Base-by-base conservation (phyloP, 345 rosid species). In the Syzygium grande region DNA sequence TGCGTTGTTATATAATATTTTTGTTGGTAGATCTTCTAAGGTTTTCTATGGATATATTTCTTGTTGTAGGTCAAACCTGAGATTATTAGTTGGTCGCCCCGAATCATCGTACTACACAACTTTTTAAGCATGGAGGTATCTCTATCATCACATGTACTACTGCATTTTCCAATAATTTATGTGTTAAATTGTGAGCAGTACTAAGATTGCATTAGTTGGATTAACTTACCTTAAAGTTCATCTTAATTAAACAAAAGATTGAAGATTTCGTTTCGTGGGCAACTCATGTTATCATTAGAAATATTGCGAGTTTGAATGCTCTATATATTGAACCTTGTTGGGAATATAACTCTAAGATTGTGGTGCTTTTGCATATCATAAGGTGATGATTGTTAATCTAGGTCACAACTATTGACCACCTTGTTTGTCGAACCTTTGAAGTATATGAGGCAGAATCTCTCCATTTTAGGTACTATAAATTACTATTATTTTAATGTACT, bases 61-160 rank as follows among this genome's bases (percentile, higher is more conserved):
- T 52, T 87, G 63, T 89, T 92, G 88, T 91, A 96, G 99, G 98
- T 97, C 88, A 95, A 95, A 93, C 99, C 99, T 83, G 98, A 96
- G 94, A 91, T 97, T 51, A 87, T 96, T 85, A 97, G 96, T 91
- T 97, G 98, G 99, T 94, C 96, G 1, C 99, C 99, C 22, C 94
- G 99, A 86, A 95, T 97, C 73, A 93, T 96, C 52, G 92, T 97
- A 49, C 93, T 97, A 27, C 99, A 97, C 85, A 93, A 94, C 90
- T 97, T 97, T 90, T 94, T 97, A 86, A 97, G 99, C 91, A 68
- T 65, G n/a, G 96, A 97, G 99, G 99, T 97, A 95, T 89, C 86
- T 41, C n/a, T 87, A 61, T 84, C 16, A 85, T 52, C 68, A 61
- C 49, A 21, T 12, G 51, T 84, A 54, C 54, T 86, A 65, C n/a